Conservation (phyloP, 2,329 filamentous ascomycete genomes). For the Aspergillus unguis region DNA sequence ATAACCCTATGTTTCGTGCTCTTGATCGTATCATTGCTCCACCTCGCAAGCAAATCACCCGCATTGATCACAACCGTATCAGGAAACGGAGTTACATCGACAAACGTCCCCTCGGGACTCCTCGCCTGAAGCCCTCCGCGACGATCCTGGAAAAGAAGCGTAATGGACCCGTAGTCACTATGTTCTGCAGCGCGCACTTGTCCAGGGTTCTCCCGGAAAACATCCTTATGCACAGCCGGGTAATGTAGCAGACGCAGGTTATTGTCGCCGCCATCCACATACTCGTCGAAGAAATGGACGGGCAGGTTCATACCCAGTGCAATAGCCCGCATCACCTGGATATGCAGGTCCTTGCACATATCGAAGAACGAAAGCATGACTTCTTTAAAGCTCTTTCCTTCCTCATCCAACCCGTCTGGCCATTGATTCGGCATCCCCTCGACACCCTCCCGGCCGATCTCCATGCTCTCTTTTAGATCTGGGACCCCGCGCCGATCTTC, state of each 20-base stretch:
- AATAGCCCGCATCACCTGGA: conserved; percentile 77
- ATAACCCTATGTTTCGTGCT: conserved; percentile 88
- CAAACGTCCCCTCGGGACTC: conserved; percentile 71
- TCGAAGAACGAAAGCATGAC: conserved; percentile 72
- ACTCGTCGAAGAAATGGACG: conserved; percentile 71
- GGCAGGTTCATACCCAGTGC: conserved; percentile 75
- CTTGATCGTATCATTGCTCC: conserved; percentile 89
- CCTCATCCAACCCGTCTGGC: conserved; percentile 57
- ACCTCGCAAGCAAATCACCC: conserved; percentile 78
- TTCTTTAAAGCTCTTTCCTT: conserved; percentile 61
- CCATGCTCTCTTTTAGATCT: conserved; percentile 58
- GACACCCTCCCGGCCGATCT: conserved; percentile 61
- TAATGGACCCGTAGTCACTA: conserved; percentile 60
- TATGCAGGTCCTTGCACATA: conserved; percentile 70
- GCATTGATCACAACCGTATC: conserved; percentile 85
- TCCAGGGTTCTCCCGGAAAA: conserved; percentile 64
- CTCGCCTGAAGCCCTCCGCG: conserved; percentile 60
- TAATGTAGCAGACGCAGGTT: conserved; percentile 74
- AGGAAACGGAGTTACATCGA: conserved; percentile 78
- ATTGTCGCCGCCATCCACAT: conserved; percentile 67
- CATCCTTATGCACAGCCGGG: conserved; percentile 61
- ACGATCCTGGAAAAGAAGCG: conserved; percentile 55
- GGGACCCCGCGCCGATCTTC: conserved; percentile 52
- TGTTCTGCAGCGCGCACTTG: conserved; percentile 77
- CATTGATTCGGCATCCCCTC: conserved; percentile 70